These are phyloP conservation scores for Dictyostelium citrinum DNA, from an alignment of 78 protist genomes.

Conservation along the genomic window DNA sequence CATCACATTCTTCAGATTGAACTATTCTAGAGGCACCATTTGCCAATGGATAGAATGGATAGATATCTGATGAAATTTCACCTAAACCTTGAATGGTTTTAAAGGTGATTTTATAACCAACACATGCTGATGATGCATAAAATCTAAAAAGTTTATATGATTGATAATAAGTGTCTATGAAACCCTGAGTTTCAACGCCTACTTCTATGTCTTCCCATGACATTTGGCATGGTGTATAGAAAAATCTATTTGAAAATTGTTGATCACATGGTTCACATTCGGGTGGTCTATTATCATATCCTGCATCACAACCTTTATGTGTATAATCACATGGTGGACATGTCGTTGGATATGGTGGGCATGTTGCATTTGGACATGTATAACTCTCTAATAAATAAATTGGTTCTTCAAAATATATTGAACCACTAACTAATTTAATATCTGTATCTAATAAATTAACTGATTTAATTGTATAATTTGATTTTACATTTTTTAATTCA, in stretches of 20 bases:
- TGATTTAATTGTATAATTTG: conserved; percentile 40
- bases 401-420: conserved; percentile 1
- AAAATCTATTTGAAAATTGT: background rate
- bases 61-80: background rate
- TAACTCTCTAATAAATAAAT: conserved; percentile 34
- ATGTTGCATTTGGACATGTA: conserved; percentile 29
- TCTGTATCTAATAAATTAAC: conserved; percentile 21
- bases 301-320: conserved; percentile 18
- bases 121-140: conserved; percentile 8
- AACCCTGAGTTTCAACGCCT: background rate
- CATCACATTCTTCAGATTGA: conserved; percentile 5
- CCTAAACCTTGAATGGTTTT: background rate
- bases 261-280: background rate
- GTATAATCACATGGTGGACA: conserved; percentile 75
- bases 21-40: background rate
- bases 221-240: background rate
- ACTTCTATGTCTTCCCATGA: background rate
- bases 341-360: background rate
- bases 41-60: background rate
- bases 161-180: background rate
- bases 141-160: background rate
- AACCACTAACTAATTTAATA: background rate
- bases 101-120: background rate
- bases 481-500: background rate
- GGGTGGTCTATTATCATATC: conserved; percentile 9